phyloP scores from a whole-genome alignment of 2,329 filamentous ascomycete species.

The Dothidotthia symphoricarpi region DNA sequence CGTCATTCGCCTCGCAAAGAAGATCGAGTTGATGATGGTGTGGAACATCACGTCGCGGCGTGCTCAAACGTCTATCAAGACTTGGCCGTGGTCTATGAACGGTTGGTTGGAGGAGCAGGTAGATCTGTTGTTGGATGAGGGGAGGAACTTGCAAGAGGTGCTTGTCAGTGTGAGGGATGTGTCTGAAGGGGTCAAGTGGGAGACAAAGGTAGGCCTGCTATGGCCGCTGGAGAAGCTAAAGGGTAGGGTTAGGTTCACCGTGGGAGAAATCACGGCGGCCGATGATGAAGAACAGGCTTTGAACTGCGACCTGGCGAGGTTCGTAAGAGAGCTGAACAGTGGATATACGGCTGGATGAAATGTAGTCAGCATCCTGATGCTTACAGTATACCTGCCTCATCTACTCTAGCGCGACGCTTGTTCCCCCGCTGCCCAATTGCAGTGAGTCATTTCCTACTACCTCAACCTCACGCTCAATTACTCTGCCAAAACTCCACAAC shows the following conservation, averaged over 20 bases:
- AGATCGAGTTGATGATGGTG: constrained; percentile 5
- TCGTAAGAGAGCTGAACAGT: constrained; percentile 1
- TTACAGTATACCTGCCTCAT: constrained; percentile 4
- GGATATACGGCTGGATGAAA: neutral
- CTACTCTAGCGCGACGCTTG: constrained; percentile 6
- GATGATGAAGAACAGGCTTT: constrained; percentile 3
- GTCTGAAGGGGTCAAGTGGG: constrained; percentile 3
- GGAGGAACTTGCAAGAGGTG: constrained; percentile 3
- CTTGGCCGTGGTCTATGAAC: neutral
- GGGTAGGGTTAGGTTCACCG: constrained; percentile 4
- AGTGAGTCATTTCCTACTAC: constrained; percentile 7
- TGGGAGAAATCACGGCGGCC: constrained; percentile 11
- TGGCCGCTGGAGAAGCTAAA: constrained; percentile 8
- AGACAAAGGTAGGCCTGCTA: constrained; percentile 8
- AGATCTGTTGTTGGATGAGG: constrained; percentile 10
- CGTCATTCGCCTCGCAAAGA: constrained; percentile 4
- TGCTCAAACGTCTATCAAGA: neutral
- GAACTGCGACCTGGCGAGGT: neutral
- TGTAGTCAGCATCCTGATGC: no score
- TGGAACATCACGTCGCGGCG: neutral
- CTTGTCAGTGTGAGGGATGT: constrained; percentile 7
- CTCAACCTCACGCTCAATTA: neutral
- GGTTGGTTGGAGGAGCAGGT: constrained; percentile 12
- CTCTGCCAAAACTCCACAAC: neutral
- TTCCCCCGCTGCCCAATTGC: constrained; percentile 3